Percentiles rank a stretch among this genome's conserved stretches.
Conservation (phyloP, 495 filamentous ascomycete genomes). For the Pseudoneurospora amorphoporcata region DNA sequence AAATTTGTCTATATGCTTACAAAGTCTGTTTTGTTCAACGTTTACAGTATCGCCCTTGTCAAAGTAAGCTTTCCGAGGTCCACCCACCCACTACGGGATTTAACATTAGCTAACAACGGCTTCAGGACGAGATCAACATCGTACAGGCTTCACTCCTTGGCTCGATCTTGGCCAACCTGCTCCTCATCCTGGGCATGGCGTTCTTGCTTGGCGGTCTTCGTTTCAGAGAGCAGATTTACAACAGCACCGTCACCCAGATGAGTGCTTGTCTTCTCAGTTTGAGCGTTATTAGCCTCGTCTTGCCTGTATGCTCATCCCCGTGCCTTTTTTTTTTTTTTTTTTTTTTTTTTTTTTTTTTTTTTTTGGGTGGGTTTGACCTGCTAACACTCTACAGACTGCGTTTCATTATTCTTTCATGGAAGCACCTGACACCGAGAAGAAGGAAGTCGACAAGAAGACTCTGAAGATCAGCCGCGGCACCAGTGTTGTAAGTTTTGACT, state of each 20-base stretch:
- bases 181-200: slow-evolving; percentile 84
- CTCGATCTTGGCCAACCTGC: slow-evolving; percentile 77
- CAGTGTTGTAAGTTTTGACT: slow-evolving; percentile 54
- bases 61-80: slow-evolving; percentile 37
- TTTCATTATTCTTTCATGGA: slow-evolving; percentile 81
- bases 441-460: slow-evolving; percentile 42
- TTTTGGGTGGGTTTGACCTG: no score
- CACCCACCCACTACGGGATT: neutral
- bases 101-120: slow-evolving; percentile 21
- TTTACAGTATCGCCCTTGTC: slow-evolving; percentile 51
- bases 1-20: neutral
- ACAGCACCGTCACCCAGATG: slow-evolving; percentile 91
- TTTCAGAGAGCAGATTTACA: slow-evolving; percentile 89
- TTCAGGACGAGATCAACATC: slow-evolving; percentile 72
- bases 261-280: slow-evolving; percentile 84
- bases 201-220: slow-evolving; percentile 79
- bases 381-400: slow-evolving; percentile 47
- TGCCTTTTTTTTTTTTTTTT: neutral
- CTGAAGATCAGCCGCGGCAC: slow-evolving; percentile 82
- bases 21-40: slow-evolving; percentile 8
- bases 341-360: no score
- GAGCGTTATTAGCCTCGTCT: slow-evolving; percentile 73
- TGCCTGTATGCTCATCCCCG: slow-evolving; percentile 44
- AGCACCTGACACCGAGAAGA: slow-evolving; percentile 46
- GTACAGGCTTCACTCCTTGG: slow-evolving; percentile 84